Percentiles rank a stretch among this genome's conserved stretches.
These are phyloP conservation scores for Starmera stellimalicola DNA, from an alignment of 1,139 yeast species.

Conservation along the genomic window DNA sequence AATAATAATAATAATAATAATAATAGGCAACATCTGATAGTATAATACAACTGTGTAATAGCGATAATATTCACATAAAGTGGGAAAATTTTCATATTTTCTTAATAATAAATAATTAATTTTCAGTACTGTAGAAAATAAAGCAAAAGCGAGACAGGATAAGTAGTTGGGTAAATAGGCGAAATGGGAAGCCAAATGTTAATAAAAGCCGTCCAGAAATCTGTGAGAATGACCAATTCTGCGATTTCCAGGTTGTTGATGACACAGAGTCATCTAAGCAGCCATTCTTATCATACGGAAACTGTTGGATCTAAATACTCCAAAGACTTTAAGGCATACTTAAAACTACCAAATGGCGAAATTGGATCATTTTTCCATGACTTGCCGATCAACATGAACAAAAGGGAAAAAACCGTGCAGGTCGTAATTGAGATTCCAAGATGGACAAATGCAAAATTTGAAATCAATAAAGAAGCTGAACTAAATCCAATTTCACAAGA, in stretches of 20 bases:
- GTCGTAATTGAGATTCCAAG: constrained; percentile 95
- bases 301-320: constrained; percentile 34
- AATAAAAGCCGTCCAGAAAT: no score
- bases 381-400: constrained; percentile 66
- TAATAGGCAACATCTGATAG: no score
- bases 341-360: constrained; percentile 32
- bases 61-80: no score
- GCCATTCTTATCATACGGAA: constrained; percentile 17
- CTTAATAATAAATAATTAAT: no score
- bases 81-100: no score
- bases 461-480: constrained; percentile 63
- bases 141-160: no score
- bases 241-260: not conserved
- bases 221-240: no score
- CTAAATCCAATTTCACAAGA: constrained; percentile 93
- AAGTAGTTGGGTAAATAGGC: no score
- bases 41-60: no score
- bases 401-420: constrained; percentile 55
- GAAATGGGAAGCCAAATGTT: no score
- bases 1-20: not conserved
- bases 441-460: constrained; percentile 92
- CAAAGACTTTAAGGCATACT: constrained; percentile 32
- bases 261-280: not conserved
- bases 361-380: constrained; percentile 84
- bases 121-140: no score